These are phyloP conservation scores for Corymbia maculata DNA, from an alignment of 345 rosid species.

Conservation along the genomic window DNA sequence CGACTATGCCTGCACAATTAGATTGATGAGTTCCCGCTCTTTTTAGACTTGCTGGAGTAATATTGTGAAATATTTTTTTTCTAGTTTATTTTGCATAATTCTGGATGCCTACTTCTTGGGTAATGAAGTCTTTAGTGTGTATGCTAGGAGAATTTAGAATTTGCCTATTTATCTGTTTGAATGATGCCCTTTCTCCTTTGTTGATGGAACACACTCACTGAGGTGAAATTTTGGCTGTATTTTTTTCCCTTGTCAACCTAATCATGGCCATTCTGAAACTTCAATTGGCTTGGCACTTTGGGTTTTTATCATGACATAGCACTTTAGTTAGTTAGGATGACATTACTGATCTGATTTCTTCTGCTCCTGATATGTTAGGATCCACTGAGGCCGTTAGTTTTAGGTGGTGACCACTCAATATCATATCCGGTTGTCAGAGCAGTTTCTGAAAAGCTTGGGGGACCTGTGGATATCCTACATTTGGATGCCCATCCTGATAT, in stretches of 20 bases:
- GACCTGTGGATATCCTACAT: conserved; percentile 94
- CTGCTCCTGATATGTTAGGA: conserved; percentile 20
- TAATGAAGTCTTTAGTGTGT: background rate
- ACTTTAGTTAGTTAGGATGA: background rate
- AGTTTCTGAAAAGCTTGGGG: conserved; percentile 91
- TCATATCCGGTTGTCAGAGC: conserved; percentile 91
- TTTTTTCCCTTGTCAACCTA: background rate
- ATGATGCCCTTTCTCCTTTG: background rate
- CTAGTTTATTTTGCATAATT: background rate
- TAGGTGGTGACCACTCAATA: conserved; percentile 98
- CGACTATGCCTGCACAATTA: background rate
- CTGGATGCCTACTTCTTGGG: background rate
- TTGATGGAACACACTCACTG: background rate
- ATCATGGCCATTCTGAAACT: background rate
- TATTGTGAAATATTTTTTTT: background rate
- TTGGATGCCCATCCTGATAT: conserved; percentile 99
- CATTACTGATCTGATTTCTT: background rate
- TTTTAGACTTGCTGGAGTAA: background rate
- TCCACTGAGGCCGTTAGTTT: conserved; percentile 77
- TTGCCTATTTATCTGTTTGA: background rate
- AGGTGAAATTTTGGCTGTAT: background rate
- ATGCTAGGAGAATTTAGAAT: background rate
- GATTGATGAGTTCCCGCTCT: background rate
- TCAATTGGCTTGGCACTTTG: background rate
- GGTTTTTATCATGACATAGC: background rate